Conservation (phyloP, 2,329 filamentous ascomycete species). For the Fusarium liriodendri region DNA sequence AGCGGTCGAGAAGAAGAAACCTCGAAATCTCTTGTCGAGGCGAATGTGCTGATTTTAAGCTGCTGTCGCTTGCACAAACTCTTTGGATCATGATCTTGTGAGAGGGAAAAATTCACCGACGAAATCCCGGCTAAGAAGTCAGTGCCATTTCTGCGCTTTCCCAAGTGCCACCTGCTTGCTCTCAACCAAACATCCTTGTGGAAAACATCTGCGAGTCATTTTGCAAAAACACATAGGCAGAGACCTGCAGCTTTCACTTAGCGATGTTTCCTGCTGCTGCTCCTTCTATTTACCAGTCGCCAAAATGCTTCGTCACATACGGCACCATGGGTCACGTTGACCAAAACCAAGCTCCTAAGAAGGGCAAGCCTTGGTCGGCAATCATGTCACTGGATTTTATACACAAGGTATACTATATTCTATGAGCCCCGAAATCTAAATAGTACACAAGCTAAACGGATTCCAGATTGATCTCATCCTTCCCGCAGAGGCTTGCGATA, state of each 20-base stretch:
- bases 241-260: not conserved
- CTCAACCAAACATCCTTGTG: constrained; percentile 12
- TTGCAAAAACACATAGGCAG: not conserved
- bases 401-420: constrained; percentile 66
- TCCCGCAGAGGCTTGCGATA: constrained; percentile 70
- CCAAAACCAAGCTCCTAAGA: constrained; percentile 74
- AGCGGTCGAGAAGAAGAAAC: not conserved
- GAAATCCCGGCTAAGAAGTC: constrained; percentile 41
- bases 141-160: constrained; percentile 14
- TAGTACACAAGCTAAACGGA: not conserved
- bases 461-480: constrained; percentile 75
- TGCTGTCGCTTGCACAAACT: constrained; percentile 63
- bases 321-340: constrained; percentile 77
- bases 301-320: constrained; percentile 81
- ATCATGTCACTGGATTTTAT: constrained; percentile 74
- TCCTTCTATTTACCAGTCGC: constrained; percentile 62
- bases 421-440: too few relatives aligned
- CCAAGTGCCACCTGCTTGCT: not conserved
- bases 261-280: constrained; percentile 59
- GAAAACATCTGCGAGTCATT: not conserved
- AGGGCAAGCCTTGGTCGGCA: constrained; percentile 80
- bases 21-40: not conserved
- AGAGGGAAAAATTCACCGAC: constrained; percentile 40
- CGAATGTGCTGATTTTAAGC: constrained; percentile 9
- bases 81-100: constrained; percentile 55